These are phyloP conservation scores for Tremellales sp. DNA, from an alignment of 1,284 basidiomycete genomes.

Conservation along the genomic window DNA sequence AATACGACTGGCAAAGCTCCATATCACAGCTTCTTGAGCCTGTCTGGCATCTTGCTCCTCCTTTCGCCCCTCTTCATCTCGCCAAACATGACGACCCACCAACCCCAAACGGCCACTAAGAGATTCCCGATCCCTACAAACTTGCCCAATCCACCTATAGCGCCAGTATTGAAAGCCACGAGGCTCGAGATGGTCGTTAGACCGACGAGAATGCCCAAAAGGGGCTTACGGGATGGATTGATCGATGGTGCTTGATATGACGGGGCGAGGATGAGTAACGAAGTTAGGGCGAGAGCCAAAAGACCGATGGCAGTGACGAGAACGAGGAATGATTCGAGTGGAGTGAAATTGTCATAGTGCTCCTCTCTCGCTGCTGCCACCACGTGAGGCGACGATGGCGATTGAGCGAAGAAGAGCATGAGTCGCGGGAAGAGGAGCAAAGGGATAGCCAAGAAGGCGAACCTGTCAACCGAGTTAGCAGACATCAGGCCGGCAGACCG, in stretches of 20 bases:
- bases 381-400: slow-evolving; percentile 6
- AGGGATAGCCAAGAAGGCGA: slow-evolving; percentile 35
- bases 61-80: slow-evolving; percentile 19
- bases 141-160: slow-evolving; percentile 34
- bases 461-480: slow-evolving; percentile 22
- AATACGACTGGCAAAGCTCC: not conserved
- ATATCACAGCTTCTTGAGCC: slow-evolving; percentile 20
- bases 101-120: slow-evolving; percentile 41
- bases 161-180: slow-evolving; percentile 32
- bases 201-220: slow-evolving; percentile 33
- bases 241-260: slow-evolving; percentile 23
- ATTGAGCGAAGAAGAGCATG: slow-evolving; percentile 45
- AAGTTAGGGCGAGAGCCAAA: slow-evolving; percentile 31
- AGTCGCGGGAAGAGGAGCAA: slow-evolving; percentile 45
- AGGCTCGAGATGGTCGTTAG: slow-evolving; percentile 28
- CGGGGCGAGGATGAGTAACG: slow-evolving; percentile 37
- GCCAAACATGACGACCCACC: slow-evolving; percentile 47
- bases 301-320: slow-evolving; percentile 37
- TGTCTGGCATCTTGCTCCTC: slow-evolving; percentile 20
- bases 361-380: slow-evolving; percentile 15
- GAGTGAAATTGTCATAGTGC: slow-evolving; percentile 42
- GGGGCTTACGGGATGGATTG: slow-evolving; percentile 26
- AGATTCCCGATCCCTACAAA: slow-evolving; percentile 36
- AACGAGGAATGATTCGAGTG: slow-evolving; percentile 39
- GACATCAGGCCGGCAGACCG: not conserved